Conservation (phyloP, 2,329 filamentous ascomycete species). For the Arthroderma uncinatum region DNA sequence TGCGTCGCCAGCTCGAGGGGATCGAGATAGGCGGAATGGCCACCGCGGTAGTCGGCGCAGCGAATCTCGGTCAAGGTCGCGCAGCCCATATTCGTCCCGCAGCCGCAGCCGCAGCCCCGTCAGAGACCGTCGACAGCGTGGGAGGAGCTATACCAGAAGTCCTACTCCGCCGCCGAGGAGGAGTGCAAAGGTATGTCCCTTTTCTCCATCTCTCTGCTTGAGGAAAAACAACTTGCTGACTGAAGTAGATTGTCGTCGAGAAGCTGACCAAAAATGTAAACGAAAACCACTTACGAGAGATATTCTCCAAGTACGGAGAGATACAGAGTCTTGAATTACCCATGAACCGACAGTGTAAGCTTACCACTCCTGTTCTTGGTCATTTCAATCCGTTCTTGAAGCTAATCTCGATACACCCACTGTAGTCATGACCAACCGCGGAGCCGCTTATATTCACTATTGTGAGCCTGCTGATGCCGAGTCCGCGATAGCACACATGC, state of each 20-base stretch:
- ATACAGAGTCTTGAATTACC: slow-evolving; percentile 85
- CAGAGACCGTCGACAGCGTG: slow-evolving; percentile 28
- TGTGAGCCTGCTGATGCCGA: slow-evolving; percentile 67
- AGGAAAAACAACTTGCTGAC: background rate
- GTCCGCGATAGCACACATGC: slow-evolving; percentile 87
- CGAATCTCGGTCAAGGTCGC: slow-evolving; percentile 11
- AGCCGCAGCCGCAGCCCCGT: slow-evolving; percentile 31
- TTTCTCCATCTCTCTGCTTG: background rate
- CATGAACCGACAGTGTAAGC: slow-evolving; percentile 68
- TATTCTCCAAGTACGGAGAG: slow-evolving; percentile 77
- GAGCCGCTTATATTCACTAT: slow-evolving; percentile 87
- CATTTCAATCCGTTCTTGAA: background rate
- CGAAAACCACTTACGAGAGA: slow-evolving; percentile 75
- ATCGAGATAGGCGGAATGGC: slow-evolving; percentile 17
- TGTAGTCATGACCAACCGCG: slow-evolving; percentile 74
- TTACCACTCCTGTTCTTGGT: no score
- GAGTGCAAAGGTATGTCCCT: slow-evolving; percentile 28
- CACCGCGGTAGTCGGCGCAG: slow-evolving; percentile 14
- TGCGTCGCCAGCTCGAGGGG: slow-evolving; percentile 1
- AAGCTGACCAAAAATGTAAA: slow-evolving; percentile 92
- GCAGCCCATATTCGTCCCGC: slow-evolving; percentile 20
- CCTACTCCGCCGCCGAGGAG: slow-evolving; percentile 18
- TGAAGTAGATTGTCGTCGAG: slow-evolving; percentile 77
- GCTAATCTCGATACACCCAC: slow-evolving; percentile 4
- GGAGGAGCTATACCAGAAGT: slow-evolving; percentile 29